Evolutionary conservation across 2,329 filamentous ascomycete genomes (phyloP), one percentile per base, ranked within the genome.

Genomic region (Xenoacremonium recifei): DNA sequence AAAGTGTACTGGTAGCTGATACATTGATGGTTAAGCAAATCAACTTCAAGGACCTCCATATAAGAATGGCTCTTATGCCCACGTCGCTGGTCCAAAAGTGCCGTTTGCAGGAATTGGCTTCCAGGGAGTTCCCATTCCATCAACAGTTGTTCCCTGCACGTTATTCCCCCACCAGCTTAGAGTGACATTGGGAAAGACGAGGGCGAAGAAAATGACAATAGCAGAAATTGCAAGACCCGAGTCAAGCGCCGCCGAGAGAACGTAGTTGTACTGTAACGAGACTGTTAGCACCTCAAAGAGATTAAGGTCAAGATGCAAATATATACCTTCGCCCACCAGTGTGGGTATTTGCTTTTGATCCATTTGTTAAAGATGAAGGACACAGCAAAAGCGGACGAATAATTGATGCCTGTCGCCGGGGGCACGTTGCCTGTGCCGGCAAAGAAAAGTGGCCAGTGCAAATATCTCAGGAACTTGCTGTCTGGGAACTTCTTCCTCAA

Each of bases 91-190:
- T 3, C 48, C 48, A 20, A 50, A 50, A 7, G 42, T 48, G 27
- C 42, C 39, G 21, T 40, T 40, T 7, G 11, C 29, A n/a, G 29
- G 35, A 12, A 48, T 12, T 2, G n/a, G 21, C 16, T 44, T 44
- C 18, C 33, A 39, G 9, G 48, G 45, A 21, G 23, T 44, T 4
- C 45, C 45, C 17, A 39, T 38, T 5, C 39, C 42, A 18, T 50
- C 45, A 0, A 39, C 42, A 4, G 48, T 50, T 2, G 42, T 44
- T 6, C 36, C 37, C 10, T 43, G 39, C 15, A 49, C 39, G 18
- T 41, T 44, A 25, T 50, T 51, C 5, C 48, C 48, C 48, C 48
- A 51, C 48, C 48, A 51, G 3, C 36, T 40, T 4, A 49, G 15
- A 6, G 13, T 42, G 7, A 44, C 48, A 1, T 42, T 40, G 0